These are phyloP conservation scores for Neophaeococcomyces aloes DNA, from an alignment of 2,329 filamentous ascomycete species.

Conservation along the genomic window DNA sequence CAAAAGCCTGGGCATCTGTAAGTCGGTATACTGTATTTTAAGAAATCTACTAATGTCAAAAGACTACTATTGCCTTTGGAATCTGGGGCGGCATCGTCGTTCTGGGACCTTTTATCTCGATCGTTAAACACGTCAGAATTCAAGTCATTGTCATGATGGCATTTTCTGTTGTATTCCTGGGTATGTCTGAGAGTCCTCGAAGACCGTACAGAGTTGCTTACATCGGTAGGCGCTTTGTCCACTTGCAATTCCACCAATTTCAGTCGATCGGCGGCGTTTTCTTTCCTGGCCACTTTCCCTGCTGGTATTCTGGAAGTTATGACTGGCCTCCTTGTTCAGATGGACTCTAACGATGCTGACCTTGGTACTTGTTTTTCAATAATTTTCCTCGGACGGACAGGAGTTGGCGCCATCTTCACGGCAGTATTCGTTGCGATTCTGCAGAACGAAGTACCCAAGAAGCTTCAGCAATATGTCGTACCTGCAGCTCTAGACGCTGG, in stretches of 20 bases:
- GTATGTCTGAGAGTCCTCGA: too few relatives aligned
- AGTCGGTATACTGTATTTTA: too few relatives aligned
- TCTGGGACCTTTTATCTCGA: slow-evolving; percentile 21
- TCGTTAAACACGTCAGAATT: slow-evolving; percentile 20
- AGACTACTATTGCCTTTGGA: slow-evolving; percentile 23
- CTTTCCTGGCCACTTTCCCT: slow-evolving; percentile 10
- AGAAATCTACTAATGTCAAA: too few relatives aligned
- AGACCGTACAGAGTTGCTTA: too few relatives aligned
- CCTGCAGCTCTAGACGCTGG: slow-evolving; percentile 15
- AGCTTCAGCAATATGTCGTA: slow-evolving; percentile 12
- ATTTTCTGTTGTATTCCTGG: too few relatives aligned
- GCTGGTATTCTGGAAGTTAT: slow-evolving; percentile 9
- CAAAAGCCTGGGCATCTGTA: too few relatives aligned
- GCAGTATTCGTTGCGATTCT: slow-evolving; percentile 12
- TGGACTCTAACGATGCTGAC: slow-evolving; percentile 12
- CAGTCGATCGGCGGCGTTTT: slow-evolving; percentile 4
- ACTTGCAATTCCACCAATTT: slow-evolving; percentile 3
- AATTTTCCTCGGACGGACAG: background rate
- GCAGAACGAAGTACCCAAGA: slow-evolving; percentile 19
- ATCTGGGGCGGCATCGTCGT: slow-evolving; percentile 25
- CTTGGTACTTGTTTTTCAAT: slow-evolving; percentile 8
- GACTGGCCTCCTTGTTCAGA: slow-evolving; percentile 9
- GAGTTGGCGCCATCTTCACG: slow-evolving; percentile 5
- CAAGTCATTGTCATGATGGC: slow-evolving; percentile 15
- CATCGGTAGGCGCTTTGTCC: background rate